phyloP scores from a whole-genome alignment of 2,329 filamentous ascomycete species.

The Neoarthrinium moseri region DNA sequence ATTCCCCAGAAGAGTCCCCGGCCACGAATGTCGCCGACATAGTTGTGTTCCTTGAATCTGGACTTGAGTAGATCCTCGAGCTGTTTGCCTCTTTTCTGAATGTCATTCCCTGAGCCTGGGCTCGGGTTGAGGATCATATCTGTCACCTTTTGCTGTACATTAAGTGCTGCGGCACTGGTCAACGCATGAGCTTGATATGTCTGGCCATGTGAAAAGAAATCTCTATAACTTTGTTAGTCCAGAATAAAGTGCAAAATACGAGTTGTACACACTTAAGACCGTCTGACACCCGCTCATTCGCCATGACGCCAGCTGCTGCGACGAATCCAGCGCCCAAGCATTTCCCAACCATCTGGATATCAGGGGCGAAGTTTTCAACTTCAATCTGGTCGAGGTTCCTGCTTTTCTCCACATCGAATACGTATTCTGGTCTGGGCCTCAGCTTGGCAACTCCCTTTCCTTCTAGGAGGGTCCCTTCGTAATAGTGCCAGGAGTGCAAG shows the following conservation, averaged over 20 bases:
- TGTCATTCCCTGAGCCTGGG: slow-evolving; percentile 34
- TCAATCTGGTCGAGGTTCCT: no score
- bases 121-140: no score
- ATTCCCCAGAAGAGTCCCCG: slow-evolving; percentile 45
- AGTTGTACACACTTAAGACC: slow-evolving; percentile 34
- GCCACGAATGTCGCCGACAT: slow-evolving; percentile 39
- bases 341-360: slow-evolving; percentile 67
- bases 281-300: slow-evolving; percentile 48
- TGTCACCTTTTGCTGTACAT: slow-evolving; percentile 37
- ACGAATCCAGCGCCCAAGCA: slow-evolving; percentile 63
- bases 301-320: slow-evolving; percentile 59
- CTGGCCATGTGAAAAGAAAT: slow-evolving; percentile 57
- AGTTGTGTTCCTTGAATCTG: slow-evolving; percentile 26
- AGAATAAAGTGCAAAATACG: no score
- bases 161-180: slow-evolving; percentile 35
- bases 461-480: no score
- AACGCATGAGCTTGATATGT: slow-evolving; percentile 46
- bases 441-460: no score
- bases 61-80: slow-evolving; percentile 25
- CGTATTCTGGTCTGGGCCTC: no score
- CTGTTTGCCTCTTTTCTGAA: slow-evolving; percentile 25
- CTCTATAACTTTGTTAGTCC: no score
- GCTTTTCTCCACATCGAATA: no score
- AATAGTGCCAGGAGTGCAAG: slow-evolving; percentile 54
- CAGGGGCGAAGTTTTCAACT: slow-evolving; percentile 56